Evolutionary conservation across 2,329 filamentous ascomycete genomes (phyloP).

Genomic region (Metarhizium anisopliae): DNA sequence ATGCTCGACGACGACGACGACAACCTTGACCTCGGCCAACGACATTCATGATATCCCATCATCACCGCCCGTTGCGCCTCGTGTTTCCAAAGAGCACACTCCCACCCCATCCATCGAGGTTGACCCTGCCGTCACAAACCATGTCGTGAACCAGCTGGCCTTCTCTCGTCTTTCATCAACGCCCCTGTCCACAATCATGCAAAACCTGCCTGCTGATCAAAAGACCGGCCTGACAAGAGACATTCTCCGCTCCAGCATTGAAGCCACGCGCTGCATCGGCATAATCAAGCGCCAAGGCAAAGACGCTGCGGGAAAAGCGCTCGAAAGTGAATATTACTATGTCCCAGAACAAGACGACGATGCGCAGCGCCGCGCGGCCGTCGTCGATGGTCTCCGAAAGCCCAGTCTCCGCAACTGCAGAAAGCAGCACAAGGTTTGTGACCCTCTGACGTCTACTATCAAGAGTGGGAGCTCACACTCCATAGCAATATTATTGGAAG

Average conservation of each 20-base stretch:
- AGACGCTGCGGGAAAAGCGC: constrained; percentile 83
- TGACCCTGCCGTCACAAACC: constrained; percentile 56
- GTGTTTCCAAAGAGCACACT: constrained; percentile 11
- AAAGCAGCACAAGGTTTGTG: constrained; percentile 90
- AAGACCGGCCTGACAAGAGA: constrained; percentile 49
- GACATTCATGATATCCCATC: constrained; percentile 12
- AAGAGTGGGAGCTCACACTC: constrained; percentile 1
- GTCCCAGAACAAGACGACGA: constrained; percentile 80
- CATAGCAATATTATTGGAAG: constrained; percentile 65
- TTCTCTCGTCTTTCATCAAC: constrained; percentile 89
- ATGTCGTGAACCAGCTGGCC: constrained; percentile 89
- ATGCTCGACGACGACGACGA: constrained; percentile 4
- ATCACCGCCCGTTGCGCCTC: constrained; percentile 12
- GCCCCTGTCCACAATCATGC: constrained; percentile 80
- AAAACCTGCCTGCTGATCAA: constrained; percentile 66
- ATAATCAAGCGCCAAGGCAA: constrained; percentile 87
- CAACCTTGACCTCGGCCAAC: not conserved
- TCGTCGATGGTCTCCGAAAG: constrained; percentile 79
- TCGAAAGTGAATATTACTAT: constrained; percentile 98
- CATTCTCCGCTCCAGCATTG: constrained; percentile 63
- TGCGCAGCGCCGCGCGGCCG: constrained; percentile 67
- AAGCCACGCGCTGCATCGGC: constrained; percentile 69
- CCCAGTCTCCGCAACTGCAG: constrained; percentile 82
- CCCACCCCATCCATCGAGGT: constrained; percentile 21
- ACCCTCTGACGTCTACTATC: constrained; percentile 12